phyloP scores from a whole-genome alignment of 2,329 filamentous ascomycete species.

The Chalaropsis thielavioides region DNA sequence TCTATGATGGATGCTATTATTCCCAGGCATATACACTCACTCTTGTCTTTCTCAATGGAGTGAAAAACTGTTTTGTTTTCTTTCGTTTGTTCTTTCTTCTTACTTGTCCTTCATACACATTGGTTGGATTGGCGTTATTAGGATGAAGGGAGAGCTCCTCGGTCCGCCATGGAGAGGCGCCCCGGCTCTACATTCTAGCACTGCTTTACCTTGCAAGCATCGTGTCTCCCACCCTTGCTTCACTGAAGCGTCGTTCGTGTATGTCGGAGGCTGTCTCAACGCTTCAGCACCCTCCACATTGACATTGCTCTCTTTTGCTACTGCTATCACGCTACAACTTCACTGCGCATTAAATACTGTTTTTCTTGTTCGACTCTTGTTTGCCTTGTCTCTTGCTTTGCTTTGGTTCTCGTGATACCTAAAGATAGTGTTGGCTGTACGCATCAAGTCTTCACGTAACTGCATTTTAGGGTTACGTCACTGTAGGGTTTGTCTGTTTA shows the following conservation, averaged over 20 bases:
- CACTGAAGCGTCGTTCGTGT: background rate
- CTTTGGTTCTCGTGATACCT: background rate
- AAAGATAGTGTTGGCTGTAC: background rate
- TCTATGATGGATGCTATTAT: conserved; percentile 3
- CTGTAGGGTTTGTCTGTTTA: background rate
- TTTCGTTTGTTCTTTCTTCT: background rate
- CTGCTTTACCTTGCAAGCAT: background rate
- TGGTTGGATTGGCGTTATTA: background rate
- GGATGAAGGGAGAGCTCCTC: background rate
- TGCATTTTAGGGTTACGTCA: background rate
- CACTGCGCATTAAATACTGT: conserved; percentile 4
- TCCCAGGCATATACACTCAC: background rate
- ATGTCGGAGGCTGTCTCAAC: background rate
- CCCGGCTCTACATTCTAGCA: background rate
- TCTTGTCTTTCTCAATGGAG: background rate
- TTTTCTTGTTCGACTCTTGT: background rate
- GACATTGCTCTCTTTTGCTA: background rate
- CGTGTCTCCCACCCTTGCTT: background rate
- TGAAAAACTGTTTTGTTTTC: conserved; percentile 3
- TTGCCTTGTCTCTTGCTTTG: background rate
- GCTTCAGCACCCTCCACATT: background rate
- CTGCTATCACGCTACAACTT: background rate
- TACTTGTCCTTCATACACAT: background rate
- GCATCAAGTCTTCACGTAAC: background rate
- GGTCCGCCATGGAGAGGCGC: background rate